Percentiles rank a stretch among this genome's conserved stretches.
Evolutionary conservation across 2,329 filamentous ascomycete species (phyloP).

Genomic region (Chrysosporium queenslandicum): DNA sequence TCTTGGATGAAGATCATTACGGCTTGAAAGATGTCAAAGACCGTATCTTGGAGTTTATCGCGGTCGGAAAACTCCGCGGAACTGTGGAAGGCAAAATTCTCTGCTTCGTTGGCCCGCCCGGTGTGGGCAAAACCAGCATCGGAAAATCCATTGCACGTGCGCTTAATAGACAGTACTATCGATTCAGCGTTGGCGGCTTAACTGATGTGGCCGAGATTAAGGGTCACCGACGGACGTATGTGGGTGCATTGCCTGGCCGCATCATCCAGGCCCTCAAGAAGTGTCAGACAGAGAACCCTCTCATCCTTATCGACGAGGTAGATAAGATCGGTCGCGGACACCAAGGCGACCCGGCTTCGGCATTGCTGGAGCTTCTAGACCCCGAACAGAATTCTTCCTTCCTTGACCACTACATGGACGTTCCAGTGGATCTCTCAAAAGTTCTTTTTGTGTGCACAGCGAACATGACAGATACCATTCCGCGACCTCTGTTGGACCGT

Average conservation of each 20-base stretch:
- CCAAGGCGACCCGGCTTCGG: constrained; percentile 91
- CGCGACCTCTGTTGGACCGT: constrained; percentile 80
- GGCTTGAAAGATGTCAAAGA: constrained; percentile 97
- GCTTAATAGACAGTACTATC: constrained; percentile 91
- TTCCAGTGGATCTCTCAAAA: constrained; percentile 93
- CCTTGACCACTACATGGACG: constrained; percentile 96
- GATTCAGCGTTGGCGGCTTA: constrained; percentile 93
- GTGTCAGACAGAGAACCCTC: constrained; percentile 94
- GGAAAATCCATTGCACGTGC: constrained; percentile 95
- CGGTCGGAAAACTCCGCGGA: constrained; percentile 89
- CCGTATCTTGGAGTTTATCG: constrained; percentile 94
- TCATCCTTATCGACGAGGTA: constrained; percentile 93
- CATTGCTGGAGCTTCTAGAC: constrained; percentile 83
- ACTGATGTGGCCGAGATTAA: constrained; percentile 99
- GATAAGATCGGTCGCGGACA: constrained; percentile 97
- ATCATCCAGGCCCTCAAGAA: constrained; percentile 99
- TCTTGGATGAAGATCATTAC: constrained; percentile 93
- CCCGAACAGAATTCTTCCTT: constrained; percentile 97
- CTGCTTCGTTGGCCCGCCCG: constrained; percentile 92
- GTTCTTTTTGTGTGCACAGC: constrained; percentile 97
- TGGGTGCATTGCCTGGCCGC: constrained; percentile 85
- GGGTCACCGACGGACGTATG: constrained; percentile 90
- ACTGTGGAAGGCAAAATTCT: constrained; percentile 98
- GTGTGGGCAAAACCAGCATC: constrained; percentile 97
- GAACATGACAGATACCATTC: constrained; percentile 98